Evolutionary conservation across 2,329 filamentous ascomycete genomes (phyloP), one percentile per base, ranked within the genome.

Genomic region (Mariannaea elegans): DNA sequence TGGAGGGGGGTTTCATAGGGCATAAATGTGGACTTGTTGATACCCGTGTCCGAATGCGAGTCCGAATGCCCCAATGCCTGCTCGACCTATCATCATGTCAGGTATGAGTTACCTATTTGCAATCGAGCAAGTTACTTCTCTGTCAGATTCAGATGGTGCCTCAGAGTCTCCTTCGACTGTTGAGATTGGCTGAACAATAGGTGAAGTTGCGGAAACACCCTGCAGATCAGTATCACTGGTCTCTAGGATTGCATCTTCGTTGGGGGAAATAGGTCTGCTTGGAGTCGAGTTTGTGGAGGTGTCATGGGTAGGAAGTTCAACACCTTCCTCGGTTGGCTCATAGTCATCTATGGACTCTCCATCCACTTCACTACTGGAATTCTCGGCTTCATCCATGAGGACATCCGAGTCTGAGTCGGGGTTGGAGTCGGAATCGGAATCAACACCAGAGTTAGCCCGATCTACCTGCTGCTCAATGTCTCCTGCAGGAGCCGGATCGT

Each of bases 1-100:
- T 86, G 87, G 61, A 99, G 82, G 29, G 93, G 91, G 72, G 93
- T 97, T 72, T 91, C 84, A 77, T 99, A 99, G 2, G 93, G 88
- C 31, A 75, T 55, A 57, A 77, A 78, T 27, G 66, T 62, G 16
- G 70, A 66, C 32, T 39, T 63, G 10, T 52, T 19, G 29, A 36
- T 38, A 16, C 62, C 34, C 23, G 61, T 51, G 27, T 41, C 55
- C 8, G 46, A 32, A 3, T 27, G 29, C 42, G 61, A 51, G 21
- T 42, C 55, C 10, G 48, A 31, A 3, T 31, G 29, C 42, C 55
- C 56, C 18, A 36, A 44, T 55, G 56, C 38, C 45, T 47, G 39
- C 51, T 65, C 53, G 36, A 36, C 62, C 72, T 73, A 62, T 27
- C 27, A 31, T 18, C 31, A 24, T 31, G 71, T 75, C 62, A 68